These are phyloP conservation scores for Silene uniflora DNA, from an alignment of 148 eudicot species.

Conservation along the genomic window DNA sequence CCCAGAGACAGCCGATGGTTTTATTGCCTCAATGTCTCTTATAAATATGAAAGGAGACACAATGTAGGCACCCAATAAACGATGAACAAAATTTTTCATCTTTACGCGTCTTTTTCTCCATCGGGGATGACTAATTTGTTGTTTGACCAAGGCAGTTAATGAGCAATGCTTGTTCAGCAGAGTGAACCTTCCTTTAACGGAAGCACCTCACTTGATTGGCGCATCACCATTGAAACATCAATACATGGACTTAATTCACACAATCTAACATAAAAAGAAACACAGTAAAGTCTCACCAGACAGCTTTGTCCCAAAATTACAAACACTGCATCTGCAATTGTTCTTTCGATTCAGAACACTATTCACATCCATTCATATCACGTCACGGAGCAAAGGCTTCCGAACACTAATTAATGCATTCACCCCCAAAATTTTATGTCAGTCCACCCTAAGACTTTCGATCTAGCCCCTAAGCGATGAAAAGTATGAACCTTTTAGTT, in stretches of 20 bases:
- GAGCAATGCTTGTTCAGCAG: neutral
- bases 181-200: neutral
- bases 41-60: neutral
- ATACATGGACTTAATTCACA: neutral
- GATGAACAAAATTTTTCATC: neutral
- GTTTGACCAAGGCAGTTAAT: neutral
- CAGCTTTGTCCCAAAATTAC: neutral
- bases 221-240: neutral
- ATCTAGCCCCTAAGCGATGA: neutral
- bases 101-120: neutral
- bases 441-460: neutral
- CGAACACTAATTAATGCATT: neutral
- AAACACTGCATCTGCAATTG: neutral
- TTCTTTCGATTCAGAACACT: neutral
- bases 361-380: slow-evolving; percentile 6
- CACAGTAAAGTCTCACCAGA: neutral
- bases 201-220: slow-evolving; percentile 7
- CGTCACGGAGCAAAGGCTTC: neutral
- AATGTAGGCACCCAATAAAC: neutral
- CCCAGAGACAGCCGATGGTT: neutral
- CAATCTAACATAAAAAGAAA: neutral
- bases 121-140: neutral
- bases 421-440: neutral
- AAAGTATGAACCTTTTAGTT: neutral
- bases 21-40: neutral